A percentile compares a stretch with the other conserved stretches of the same genome.
Conservation (phyloP, 73 alveolate genomes). For the Breviolum minutum region DNA sequence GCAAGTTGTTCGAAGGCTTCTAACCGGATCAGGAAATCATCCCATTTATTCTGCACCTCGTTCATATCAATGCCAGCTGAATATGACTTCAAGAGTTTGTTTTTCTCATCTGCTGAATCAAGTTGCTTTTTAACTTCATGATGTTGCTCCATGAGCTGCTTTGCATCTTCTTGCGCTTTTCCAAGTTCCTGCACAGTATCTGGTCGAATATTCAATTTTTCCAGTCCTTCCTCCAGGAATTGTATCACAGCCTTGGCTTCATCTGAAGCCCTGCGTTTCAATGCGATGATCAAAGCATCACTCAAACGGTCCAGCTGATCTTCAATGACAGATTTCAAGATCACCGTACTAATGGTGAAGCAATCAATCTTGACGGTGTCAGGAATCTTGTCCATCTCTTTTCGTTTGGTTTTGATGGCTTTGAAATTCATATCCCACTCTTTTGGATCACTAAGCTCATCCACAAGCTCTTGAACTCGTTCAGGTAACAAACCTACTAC, state of each 20-base stretch:
- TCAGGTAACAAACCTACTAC: constrained; percentile 97
- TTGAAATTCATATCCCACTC: constrained; percentile 99
- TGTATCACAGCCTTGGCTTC: constrained; percentile 55
- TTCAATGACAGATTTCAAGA: constrained; percentile 96
- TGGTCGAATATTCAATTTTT: constrained; percentile 80
- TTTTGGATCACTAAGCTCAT: constrained; percentile 98
- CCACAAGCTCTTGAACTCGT: constrained; percentile 98
- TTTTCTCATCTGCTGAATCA: constrained; percentile 81
- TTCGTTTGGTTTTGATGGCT: constrained; percentile 97
- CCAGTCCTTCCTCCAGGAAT: constrained; percentile 75
- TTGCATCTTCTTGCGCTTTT: constrained; percentile 93
- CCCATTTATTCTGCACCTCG: constrained; percentile 94
- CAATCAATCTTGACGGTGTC: constrained; percentile 98
- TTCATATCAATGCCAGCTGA: constrained; percentile 75
- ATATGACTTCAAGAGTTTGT: constrained; percentile 71
- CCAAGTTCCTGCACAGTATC: constrained; percentile 95
- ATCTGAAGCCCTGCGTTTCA: constrained; percentile 67
- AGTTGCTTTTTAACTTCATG: constrained; percentile 32
- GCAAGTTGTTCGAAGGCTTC: constrained; percentile 86
- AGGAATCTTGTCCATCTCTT: constrained; percentile 98
- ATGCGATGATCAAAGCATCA: constrained; percentile 97
- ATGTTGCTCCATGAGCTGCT: constrained; percentile 66
- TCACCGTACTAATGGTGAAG: constrained; percentile 97
- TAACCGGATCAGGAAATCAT: constrained; percentile 71
- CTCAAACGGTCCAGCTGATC: constrained; percentile 98